Conservation (phyloP, 345 rosid species). For the Kernera saxatilis region DNA sequence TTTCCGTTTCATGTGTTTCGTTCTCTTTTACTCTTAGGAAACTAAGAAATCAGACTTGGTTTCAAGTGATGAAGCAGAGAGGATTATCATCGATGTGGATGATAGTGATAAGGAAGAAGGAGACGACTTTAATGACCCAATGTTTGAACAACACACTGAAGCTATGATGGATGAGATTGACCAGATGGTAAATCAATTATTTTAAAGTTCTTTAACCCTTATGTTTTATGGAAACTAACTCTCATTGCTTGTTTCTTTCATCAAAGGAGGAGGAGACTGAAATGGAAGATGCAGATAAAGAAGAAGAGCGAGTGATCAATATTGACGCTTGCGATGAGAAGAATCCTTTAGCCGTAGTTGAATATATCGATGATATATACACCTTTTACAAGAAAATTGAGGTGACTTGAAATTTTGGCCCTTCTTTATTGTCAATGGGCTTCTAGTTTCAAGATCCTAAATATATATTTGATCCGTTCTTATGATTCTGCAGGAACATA, state of each 20-base stretch:
- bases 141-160: constrained; percentile 79
- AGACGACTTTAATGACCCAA: constrained; percentile 46
- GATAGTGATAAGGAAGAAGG: constrained; percentile 20
- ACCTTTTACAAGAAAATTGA: constrained; percentile 31
- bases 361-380: constrained; percentile 66
- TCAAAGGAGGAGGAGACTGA: constrained; percentile 61
- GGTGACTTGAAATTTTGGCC: not conserved
- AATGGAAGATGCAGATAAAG: constrained; percentile 62
- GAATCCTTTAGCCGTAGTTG: constrained; percentile 67
- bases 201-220: not conserved
- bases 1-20: not conserved
- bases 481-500: constrained; percentile 38
- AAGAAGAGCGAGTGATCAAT: constrained; percentile 43
- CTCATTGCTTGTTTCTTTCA: constrained; percentile 8
- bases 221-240: not conserved
- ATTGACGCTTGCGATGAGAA: constrained; percentile 61
- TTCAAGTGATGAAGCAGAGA: constrained; percentile 39
- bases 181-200: constrained; percentile 48
- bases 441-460: not conserved
- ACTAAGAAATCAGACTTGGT: constrained; percentile 35
- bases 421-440: not conserved
- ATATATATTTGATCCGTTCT: not conserved
- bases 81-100: constrained; percentile 43
- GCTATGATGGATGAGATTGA: constrained; percentile 82
- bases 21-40: constrained; percentile 33